phyloP scores from a whole-genome alignment of 306 rosid genomes.

The Myrica gale region DNA sequence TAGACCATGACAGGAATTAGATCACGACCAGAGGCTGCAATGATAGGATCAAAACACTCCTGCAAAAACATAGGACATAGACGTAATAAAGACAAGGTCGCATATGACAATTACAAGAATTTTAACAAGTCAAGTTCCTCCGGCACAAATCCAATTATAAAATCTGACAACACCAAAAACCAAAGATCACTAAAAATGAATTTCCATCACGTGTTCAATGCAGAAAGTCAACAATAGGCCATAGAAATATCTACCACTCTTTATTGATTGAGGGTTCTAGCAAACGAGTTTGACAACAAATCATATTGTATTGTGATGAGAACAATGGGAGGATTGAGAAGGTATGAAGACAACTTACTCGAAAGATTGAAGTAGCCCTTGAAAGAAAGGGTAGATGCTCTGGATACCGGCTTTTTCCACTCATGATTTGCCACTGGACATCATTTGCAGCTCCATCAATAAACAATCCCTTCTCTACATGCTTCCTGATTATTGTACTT shows the following conservation, averaged over 20 bases:
- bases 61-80: conserved; percentile 37
- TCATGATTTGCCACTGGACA: conserved; percentile 87
- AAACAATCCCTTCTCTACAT: conserved; percentile 62
- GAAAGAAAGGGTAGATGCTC: conserved; percentile 93
- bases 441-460: conserved; percentile 48
- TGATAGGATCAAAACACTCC: conserved; percentile 99
- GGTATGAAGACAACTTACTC: conserved; percentile 52
- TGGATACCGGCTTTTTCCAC: conserved; percentile 89
- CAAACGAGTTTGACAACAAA: background rate
- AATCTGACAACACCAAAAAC: background rate
- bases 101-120: background rate
- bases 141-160: background rate
- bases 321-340: background rate
- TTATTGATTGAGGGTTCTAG: background rate
- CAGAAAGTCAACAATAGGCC: conserved; percentile 9
- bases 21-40: conserved; percentile 94
- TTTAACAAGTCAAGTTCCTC: conserved; percentile 10
- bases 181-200: conserved; percentile 7
- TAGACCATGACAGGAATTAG: conserved; percentile 98
- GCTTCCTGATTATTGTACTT: conserved; percentile 58
- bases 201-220: background rate
- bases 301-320: background rate
- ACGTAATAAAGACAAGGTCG: conserved; percentile 13
- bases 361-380: conserved; percentile 87
- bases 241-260: background rate